Evolutionary conservation across 192 early-diverging fungal species (phyloP).

Genomic region (Piromyces finnis): DNA sequence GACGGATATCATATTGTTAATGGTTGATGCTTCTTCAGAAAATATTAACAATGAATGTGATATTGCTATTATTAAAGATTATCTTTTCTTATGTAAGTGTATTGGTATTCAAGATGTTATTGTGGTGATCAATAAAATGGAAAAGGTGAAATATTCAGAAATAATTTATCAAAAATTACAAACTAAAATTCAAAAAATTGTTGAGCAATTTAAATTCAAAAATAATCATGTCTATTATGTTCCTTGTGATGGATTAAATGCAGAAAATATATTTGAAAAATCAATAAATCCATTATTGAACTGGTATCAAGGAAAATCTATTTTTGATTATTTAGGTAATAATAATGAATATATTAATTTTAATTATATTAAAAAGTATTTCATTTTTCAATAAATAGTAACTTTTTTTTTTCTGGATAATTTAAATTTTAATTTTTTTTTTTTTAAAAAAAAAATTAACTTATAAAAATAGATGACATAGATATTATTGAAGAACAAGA

Average conservation of each 20-base stretch:
- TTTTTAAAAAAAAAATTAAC: no score
- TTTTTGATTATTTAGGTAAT: not conserved
- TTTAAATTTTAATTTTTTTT: no score
- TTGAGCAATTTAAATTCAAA: not conserved
- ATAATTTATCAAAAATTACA: not conserved
- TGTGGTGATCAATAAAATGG: not conserved
- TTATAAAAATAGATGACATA: no score
- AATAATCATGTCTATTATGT: not conserved
- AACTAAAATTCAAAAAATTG: not conserved
- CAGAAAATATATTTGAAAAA: not conserved
- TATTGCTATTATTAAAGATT: not conserved
- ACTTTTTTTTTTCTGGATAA: no score
- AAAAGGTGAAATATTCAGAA: not conserved
- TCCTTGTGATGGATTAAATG: not conserved
- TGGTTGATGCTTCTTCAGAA: not conserved
- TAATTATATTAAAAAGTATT: no score
- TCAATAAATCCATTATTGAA: not conserved
- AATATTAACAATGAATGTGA: not conserved
- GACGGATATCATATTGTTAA: not conserved
- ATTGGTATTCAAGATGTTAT: not conserved
- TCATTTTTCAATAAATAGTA: no score
- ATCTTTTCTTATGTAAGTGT: not conserved
- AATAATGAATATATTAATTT: no score
- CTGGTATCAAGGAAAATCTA: not conserved
- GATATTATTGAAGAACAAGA: not conserved